Evolutionary conservation across 371 early-diverging fungal species (phyloP).

Genomic region (Mucor racemosus): DNA sequence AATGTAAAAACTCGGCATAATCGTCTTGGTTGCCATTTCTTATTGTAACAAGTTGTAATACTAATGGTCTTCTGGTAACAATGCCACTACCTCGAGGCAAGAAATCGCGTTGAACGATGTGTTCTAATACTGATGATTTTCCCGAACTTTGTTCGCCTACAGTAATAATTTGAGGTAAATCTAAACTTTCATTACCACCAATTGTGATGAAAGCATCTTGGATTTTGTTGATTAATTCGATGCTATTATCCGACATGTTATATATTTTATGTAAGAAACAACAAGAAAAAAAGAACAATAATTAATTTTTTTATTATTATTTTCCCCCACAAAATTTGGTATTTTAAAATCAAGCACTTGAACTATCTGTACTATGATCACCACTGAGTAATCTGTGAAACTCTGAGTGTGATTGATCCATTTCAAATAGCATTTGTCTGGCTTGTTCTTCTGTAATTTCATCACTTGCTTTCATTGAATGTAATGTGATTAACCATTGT

Average conservation of each 20-base stretch:
- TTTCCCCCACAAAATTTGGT: not conserved
- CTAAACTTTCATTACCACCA: slow-evolving; percentile 74
- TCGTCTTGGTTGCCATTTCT: slow-evolving; percentile 46
- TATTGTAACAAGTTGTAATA: slow-evolving; percentile 84
- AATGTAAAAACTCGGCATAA: slow-evolving; percentile 80
- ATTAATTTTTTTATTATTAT: not conserved
- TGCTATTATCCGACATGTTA: slow-evolving; percentile 18
- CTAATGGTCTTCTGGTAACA: slow-evolving; percentile 92
- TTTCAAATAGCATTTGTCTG: slow-evolving; percentile 92
- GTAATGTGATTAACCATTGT: slow-evolving; percentile 90
- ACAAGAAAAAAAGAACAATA: not conserved
- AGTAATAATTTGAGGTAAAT: slow-evolving; percentile 91
- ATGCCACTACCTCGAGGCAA: slow-evolving; percentile 92
- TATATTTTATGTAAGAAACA: slow-evolving; percentile 1
- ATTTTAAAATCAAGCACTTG: not conserved
- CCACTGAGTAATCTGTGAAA: slow-evolving; percentile 67
- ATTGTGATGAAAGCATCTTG: slow-evolving; percentile 92
- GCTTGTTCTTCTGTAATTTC: slow-evolving; percentile 87
- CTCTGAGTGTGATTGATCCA: slow-evolving; percentile 77
- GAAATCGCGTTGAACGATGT: slow-evolving; percentile 90
- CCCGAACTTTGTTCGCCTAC: slow-evolving; percentile 91
- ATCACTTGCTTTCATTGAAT: slow-evolving; percentile 91
- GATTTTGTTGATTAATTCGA: slow-evolving; percentile 87
- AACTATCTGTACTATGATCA: slow-evolving; percentile 35
- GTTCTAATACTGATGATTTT: slow-evolving; percentile 92